These are phyloP conservation scores for Fistulifera pelliculosa DNA, from an alignment of 108 stramenopile species.

Conservation along the genomic window DNA sequence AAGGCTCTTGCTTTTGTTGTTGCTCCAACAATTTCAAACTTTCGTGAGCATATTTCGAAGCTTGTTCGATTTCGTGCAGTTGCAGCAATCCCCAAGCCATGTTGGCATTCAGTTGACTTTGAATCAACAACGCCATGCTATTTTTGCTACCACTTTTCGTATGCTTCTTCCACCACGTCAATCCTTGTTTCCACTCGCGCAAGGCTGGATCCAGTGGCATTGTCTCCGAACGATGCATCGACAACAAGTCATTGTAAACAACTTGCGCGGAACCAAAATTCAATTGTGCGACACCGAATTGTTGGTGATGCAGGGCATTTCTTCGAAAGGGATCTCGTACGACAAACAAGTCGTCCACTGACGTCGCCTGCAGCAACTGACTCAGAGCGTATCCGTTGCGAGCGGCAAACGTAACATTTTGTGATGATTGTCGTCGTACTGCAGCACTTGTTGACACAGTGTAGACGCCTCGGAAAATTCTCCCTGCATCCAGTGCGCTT, in stretches of 20 bases:
- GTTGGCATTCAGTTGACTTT: slow-evolving; percentile 23
- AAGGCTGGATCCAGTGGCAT: slow-evolving; percentile 34
- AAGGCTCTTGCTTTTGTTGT: slow-evolving; percentile 3
- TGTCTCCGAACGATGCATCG: not conserved
- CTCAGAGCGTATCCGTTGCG: slow-evolving; percentile 34
- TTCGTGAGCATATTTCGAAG: slow-evolving; percentile 60
- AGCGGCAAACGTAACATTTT: slow-evolving; percentile 28
- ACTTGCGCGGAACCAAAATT: slow-evolving; percentile 31
- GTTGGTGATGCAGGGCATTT: slow-evolving; percentile 5
- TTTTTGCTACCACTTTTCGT: slow-evolving; percentile 1
- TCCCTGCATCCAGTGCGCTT: slow-evolving; percentile 28
- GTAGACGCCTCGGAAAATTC: slow-evolving; percentile 15
- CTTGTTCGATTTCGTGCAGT: slow-evolving; percentile 28
- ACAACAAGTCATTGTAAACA: slow-evolving; percentile 20
- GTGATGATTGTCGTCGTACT: slow-evolving; percentile 16
- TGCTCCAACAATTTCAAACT: slow-evolving; percentile 50
- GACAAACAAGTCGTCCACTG: slow-evolving; percentile 30
- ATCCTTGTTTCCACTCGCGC: slow-evolving; percentile 20
- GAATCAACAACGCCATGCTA: slow-evolving; percentile 1
- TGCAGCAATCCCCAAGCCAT: slow-evolving; percentile 39
- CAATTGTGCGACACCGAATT: slow-evolving; percentile 14
- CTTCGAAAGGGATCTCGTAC: slow-evolving; percentile 31
- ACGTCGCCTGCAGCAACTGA: slow-evolving; percentile 13
- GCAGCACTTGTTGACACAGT: slow-evolving; percentile 22
- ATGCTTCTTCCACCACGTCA: slow-evolving; percentile 4